A percentile compares a stretch with the other conserved stretches of the same genome.
These are phyloP conservation scores for Hordeum marinum DNA, from an alignment of 176 grass and related monocot species.

Conservation along the genomic window DNA sequence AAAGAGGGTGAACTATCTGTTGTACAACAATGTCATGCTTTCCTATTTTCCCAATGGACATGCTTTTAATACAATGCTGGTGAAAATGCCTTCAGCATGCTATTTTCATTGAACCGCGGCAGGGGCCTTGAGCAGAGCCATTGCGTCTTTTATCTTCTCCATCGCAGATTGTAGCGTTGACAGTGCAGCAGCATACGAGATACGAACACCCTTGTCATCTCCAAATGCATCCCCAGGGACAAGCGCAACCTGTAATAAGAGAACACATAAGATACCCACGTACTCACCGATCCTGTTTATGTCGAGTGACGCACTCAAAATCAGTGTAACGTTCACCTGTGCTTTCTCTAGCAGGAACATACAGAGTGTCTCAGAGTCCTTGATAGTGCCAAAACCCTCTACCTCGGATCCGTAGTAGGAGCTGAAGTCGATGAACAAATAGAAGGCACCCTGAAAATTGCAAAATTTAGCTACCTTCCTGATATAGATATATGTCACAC, in stretches of 20 bases:
- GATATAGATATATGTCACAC: neutral
- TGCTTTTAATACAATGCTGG: neutral
- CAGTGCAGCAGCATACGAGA: conserved; percentile 83
- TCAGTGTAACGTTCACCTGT: conserved; percentile 33
- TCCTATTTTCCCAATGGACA: neutral
- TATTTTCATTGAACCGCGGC: conserved; percentile 41
- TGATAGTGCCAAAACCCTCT: conserved; percentile 72
- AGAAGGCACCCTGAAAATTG: conserved; percentile 80
- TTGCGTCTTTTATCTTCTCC: conserved; percentile 74
- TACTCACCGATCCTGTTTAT: neutral
- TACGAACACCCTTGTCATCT: conserved; percentile 78
- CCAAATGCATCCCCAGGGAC: conserved; percentile 88
- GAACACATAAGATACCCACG: neutral
- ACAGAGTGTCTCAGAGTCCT: conserved; percentile 78
- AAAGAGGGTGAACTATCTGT: neutral
- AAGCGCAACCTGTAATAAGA: conserved; percentile 64
- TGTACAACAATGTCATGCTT: neutral
- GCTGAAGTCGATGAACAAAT: conserved; percentile 90
- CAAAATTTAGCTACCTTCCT: conserved; percentile 16
- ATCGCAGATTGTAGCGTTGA: conserved; percentile 65
- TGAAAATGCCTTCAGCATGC: neutral
- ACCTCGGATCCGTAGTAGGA: conserved; percentile 76
- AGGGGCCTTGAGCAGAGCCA: conserved; percentile 56
- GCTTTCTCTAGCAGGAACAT: conserved; percentile 84
- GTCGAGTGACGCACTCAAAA: neutral